A percentile compares a stretch with the other conserved stretches of the same genome.
phyloP scores from a whole-genome alignment of 2,329 filamentous ascomycete species.

The Talaromyces sp. region DNA sequence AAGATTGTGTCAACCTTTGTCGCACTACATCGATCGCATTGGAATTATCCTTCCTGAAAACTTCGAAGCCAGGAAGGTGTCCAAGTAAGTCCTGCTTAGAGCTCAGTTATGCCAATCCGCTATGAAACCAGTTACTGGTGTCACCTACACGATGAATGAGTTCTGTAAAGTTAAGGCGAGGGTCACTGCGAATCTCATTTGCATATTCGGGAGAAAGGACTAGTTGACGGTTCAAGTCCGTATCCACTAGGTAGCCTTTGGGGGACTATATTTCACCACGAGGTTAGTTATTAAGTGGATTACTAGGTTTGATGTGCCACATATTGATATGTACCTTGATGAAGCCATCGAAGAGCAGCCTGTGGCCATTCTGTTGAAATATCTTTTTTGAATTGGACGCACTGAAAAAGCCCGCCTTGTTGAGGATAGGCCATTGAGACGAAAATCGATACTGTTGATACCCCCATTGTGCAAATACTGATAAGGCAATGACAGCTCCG shows the following conservation, averaged over 20 bases:
- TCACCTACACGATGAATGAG: not conserved
- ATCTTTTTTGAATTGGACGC: conserved; percentile 1
- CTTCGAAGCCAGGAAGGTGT: conserved; percentile 3
- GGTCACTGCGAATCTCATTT: conserved; percentile 7
- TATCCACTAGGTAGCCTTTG: conserved; percentile 8
- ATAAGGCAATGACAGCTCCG: not conserved
- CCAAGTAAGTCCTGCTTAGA: conserved; percentile 4
- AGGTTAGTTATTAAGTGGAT: not conserved
- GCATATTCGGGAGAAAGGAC: conserved; percentile 9
- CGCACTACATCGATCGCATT: not conserved
- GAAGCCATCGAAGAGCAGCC: conserved; percentile 6
- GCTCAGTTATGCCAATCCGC: not conserved
- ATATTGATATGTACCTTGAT: not conserved
- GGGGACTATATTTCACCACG: not conserved
- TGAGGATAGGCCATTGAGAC: not conserved
- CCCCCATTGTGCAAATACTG: not conserved
- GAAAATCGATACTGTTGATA: not conserved
- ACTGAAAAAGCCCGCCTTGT: conserved; percentile 2
- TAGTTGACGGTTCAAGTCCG: not conserved
- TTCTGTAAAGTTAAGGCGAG: not conserved
- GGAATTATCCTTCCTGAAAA: not conserved
- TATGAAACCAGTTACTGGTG: not conserved
- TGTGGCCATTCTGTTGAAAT: not conserved
- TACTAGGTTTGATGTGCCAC: not conserved
- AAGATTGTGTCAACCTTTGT: not conserved